Base-by-base conservation (phyloP, 164 flowering plant species). In the Buxus sempervirens region DNA sequence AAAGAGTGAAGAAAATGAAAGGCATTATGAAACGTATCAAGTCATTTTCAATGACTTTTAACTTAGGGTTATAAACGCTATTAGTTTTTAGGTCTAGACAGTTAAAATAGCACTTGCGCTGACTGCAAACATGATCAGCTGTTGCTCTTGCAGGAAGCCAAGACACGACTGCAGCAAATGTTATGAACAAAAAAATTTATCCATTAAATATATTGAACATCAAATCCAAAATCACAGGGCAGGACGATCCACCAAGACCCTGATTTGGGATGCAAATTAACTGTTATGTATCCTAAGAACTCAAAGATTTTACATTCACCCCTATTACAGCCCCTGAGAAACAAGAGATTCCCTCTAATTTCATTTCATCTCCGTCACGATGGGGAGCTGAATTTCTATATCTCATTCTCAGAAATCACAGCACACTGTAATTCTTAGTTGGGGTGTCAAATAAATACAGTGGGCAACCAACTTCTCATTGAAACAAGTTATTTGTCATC, bases 401-500 rank as follows among this genome's bases (percentile, higher is more conserved):
- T 45, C 18, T 15, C 51, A 10, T 45, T 45, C 18, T 10, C 14
- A 45, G 51, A 1, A 15, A 15, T 10, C 16, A 45, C 51, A 42
- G 42, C 54, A 14, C 15, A 9, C 5, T 51, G 26, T n/a, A n/a
- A n/a, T n/a, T 27, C 54, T 42, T 1, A 22, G 5, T 22, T 38
- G 27, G 65, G 27, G 27, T 62, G 54, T 42, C 9, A 4, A 36
- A 58, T 21, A 25, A 13, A 57, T 24, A 13, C 42, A 45, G 19
- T n/a, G 18, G 10, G 24, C 49, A 36, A 57, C 56, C 67, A 62
- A 41, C 42, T 41, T 62, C 41, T 57, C 10, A 45, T 58, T 2
- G 58, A 63, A 42, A 10, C 71, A 14, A 64, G 66, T 20, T 60
- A 65, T 57, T 79, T 80, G 10, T 78, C 83, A 18, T 82, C 82